These are phyloP conservation scores for Bonia amplexicaulis DNA, from an alignment of 176 grass and related monocot species.

Conservation along the genomic window DNA sequence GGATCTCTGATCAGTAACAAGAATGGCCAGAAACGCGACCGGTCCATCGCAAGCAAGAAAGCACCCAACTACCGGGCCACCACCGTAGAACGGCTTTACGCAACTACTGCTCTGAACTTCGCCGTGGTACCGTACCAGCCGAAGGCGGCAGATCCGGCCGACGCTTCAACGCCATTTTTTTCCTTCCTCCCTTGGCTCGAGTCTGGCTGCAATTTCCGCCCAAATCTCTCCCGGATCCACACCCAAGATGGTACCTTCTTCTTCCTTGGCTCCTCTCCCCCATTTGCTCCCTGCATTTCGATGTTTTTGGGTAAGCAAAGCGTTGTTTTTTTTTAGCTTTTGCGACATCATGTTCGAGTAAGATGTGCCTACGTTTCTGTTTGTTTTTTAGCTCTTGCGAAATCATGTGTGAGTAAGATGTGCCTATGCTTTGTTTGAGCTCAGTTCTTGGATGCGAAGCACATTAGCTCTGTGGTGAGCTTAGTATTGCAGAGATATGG, in stretches of 20 bases:
- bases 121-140: background rate
- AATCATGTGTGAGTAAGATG: background rate
- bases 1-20: too few relatives aligned
- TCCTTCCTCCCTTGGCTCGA: background rate
- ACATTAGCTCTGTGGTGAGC: background rate
- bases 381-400: background rate
- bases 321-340: background rate
- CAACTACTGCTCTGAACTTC: background rate
- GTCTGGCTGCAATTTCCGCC: background rate
- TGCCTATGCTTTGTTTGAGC: background rate
- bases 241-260: conserved; percentile 21
- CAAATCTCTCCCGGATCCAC: background rate
- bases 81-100: background rate
- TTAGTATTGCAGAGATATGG: background rate
- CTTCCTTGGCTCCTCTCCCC: background rate
- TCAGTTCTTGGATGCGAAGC: background rate
- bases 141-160: conserved; percentile 30
- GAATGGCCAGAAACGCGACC: too few relatives aligned
- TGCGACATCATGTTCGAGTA: background rate
- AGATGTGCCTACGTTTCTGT: background rate
- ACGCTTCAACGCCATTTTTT: conserved; percentile 1
- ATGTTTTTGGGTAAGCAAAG: background rate
- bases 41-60: background rate
- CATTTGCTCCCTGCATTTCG: background rate
- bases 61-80: background rate